Percentiles rank a stretch among this genome's conserved stretches.
These are phyloP conservation scores for Debaryomyces sp. DNA, from an alignment of 1,139 yeast species.

Conservation along the genomic window DNA sequence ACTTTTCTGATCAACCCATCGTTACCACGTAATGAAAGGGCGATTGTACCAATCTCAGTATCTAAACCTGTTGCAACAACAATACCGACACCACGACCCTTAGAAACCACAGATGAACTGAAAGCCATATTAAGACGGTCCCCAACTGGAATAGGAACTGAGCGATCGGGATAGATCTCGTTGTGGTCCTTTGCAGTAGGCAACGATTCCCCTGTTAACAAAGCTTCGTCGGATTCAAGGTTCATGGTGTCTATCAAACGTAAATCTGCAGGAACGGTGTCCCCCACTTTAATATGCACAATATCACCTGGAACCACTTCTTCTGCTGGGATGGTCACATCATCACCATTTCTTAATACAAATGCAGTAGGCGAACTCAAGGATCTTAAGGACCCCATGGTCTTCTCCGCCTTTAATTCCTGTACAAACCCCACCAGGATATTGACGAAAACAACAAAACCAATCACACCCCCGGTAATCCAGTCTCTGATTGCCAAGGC, in stretches of 20 bases:
- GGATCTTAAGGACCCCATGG: conserved; percentile 74
- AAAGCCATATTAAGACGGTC: conserved; percentile 76
- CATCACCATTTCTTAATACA: conserved; percentile 66
- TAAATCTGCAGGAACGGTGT: conserved; percentile 78
- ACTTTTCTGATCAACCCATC: conserved; percentile 29
- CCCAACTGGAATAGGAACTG: conserved; percentile 61
- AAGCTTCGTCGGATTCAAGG: conserved; percentile 80
- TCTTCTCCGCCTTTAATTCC: conserved; percentile 74
- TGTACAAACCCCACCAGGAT: conserved; percentile 72
- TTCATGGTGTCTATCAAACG: conserved; percentile 63
- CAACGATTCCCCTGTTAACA: conserved; percentile 78
- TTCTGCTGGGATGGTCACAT: conserved; percentile 60
- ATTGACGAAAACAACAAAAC: conserved; percentile 67
- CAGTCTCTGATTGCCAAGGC: conserved; percentile 77
- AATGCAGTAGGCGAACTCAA: conserved; percentile 75
- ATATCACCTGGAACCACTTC: conserved; percentile 83
- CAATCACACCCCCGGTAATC: conserved; percentile 85
- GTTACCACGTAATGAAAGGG: conserved; percentile 54
- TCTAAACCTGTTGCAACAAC: conserved; percentile 66
- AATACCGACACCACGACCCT: conserved; percentile 77
- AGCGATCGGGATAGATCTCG: conserved; percentile 39
- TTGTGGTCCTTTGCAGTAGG: conserved; percentile 65
- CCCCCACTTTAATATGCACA: conserved; percentile 68
- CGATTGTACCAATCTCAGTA: conserved; percentile 80
- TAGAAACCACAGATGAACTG: conserved; percentile 70